Evolutionary conservation across 768 basidiomycete species (phyloP).

Genomic region (Tremella mesenterica): DNA sequence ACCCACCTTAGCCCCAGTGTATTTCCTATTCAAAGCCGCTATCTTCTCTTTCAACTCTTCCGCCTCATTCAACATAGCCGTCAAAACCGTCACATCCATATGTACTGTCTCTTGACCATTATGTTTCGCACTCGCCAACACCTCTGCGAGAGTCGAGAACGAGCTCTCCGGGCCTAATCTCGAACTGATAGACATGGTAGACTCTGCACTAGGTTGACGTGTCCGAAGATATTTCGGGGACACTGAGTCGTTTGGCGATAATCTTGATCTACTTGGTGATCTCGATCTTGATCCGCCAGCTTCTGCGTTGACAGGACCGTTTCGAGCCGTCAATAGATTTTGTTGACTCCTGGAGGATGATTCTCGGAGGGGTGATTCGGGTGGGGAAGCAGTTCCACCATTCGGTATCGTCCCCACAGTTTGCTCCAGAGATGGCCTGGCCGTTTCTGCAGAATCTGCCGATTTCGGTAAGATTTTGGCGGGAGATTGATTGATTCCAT

Average conservation of each 20-base stretch:
- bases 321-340: constrained; percentile 52
- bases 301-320: constrained; percentile 36
- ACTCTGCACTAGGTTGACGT: constrained; percentile 34
- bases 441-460: too few relatives aligned
- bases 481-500: constrained; percentile 33
- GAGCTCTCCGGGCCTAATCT: constrained; percentile 21
- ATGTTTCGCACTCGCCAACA: constrained; percentile 30
- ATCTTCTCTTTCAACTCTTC: constrained; percentile 59
- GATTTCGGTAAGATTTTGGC: too few relatives aligned
- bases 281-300: constrained; percentile 1
- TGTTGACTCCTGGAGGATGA: constrained; percentile 4
- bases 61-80: constrained; percentile 59
- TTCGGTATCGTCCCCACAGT: too few relatives aligned
- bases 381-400: constrained; percentile 1
- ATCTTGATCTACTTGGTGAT: constrained; percentile 13
- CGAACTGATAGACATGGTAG: constrained; percentile 18
- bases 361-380: constrained; percentile 2
- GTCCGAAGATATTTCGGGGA: constrained; percentile 26
- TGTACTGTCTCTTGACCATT: constrained; percentile 46
- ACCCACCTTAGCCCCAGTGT: constrained; percentile 79
- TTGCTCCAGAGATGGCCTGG: too few relatives aligned
- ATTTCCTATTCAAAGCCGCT: constrained; percentile 59
- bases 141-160: constrained; percentile 20
- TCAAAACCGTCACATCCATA: constrained; percentile 66
- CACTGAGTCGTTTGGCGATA: constrained; percentile 18